A percentile compares a stretch with the other conserved stretches of the same genome.
Evolutionary conservation across 1,284 basidiomycete species (phyloP).

Genomic region (Singerocomus rubriflavus): DNA sequence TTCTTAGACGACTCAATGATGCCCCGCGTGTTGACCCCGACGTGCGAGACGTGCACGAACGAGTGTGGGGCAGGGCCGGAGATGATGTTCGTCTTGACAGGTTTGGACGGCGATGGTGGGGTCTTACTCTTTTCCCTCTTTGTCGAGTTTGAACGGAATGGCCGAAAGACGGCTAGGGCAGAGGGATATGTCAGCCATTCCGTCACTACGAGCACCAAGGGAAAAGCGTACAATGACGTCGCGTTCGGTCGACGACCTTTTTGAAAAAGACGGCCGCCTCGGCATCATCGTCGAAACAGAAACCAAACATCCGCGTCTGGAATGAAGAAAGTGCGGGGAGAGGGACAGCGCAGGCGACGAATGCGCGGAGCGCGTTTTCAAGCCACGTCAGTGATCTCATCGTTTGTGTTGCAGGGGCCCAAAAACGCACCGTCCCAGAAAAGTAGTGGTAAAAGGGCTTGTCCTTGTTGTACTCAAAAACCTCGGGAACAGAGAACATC

Average conservation of each 20-base stretch:
- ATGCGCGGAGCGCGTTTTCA: too few relatives aligned
- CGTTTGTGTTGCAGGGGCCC: too few relatives aligned
- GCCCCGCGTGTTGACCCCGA: conserved; percentile 72
- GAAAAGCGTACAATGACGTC: conserved; percentile 32
- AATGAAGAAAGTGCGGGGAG: neutral
- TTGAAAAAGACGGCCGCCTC: conserved; percentile 56
- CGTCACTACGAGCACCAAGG: conserved; percentile 1
- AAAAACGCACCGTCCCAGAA: conserved; percentile 65
- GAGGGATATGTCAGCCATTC: conserved; percentile 2
- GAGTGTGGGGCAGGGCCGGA: conserved; percentile 69
- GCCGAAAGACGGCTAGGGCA: conserved; percentile 26
- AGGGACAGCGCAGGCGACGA: neutral
- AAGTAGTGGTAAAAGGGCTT: conserved; percentile 93
- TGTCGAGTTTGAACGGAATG: conserved; percentile 23
- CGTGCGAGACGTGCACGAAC: conserved; percentile 88
- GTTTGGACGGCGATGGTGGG: conserved; percentile 22
- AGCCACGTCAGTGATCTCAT: neutral
- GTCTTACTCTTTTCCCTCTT: conserved; percentile 26
- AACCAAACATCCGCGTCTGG: conserved; percentile 78
- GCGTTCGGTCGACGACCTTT: conserved; percentile 42
- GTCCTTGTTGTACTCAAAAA: conserved; percentile 82
- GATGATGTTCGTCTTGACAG: conserved; percentile 60
- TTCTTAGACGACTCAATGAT: conserved; percentile 70
- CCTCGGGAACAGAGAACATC: conserved; percentile 82
- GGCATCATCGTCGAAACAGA: conserved; percentile 65